A percentile compares a stretch with the other conserved stretches of the same genome.
Conservation (phyloP, 2,329 filamentous ascomycete genomes). For the Blastomyces parvus region DNA sequence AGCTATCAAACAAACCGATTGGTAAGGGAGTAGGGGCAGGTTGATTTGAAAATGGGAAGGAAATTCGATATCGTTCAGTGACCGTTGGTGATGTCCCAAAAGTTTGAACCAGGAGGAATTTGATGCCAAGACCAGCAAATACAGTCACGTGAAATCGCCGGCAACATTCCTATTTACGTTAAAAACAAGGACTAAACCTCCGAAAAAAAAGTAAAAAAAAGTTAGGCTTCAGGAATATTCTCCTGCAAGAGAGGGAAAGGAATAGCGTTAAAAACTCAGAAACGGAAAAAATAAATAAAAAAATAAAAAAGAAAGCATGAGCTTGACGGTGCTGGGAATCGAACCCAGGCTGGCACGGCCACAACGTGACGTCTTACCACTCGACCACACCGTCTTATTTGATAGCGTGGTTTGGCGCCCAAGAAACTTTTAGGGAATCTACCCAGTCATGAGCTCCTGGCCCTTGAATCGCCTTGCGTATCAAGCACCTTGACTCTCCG, state of each 20-base stretch:
- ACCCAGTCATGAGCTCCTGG: background rate
- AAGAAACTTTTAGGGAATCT: background rate
- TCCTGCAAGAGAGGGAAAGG: background rate
- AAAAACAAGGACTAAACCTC: too few relatives aligned
- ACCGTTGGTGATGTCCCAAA: background rate
- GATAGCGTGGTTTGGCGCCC: background rate
- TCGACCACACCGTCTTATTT: conserved; percentile 5
- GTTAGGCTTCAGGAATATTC: too few relatives aligned
- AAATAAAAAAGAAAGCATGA: background rate
- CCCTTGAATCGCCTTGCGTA: too few relatives aligned
- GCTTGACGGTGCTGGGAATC: conserved; percentile 8
- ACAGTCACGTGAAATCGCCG: background rate
- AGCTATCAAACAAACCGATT: background rate
- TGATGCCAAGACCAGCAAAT: conserved; percentile 5
- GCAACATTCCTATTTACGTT: too few relatives aligned
- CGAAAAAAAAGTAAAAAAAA: too few relatives aligned
- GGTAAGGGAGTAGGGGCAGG: background rate
- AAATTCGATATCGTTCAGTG: background rate
- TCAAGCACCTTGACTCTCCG: too few relatives aligned
- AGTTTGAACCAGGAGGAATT: background rate
- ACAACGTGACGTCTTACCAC: conserved; percentile 9
- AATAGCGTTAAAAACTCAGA: too few relatives aligned
- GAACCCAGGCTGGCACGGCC: conserved; percentile 9
- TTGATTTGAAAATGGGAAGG: background rate
- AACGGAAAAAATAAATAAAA: background rate